Base-by-base conservation (phyloP, 208 protist species). In the Crithidia acanthocephali region DNA sequence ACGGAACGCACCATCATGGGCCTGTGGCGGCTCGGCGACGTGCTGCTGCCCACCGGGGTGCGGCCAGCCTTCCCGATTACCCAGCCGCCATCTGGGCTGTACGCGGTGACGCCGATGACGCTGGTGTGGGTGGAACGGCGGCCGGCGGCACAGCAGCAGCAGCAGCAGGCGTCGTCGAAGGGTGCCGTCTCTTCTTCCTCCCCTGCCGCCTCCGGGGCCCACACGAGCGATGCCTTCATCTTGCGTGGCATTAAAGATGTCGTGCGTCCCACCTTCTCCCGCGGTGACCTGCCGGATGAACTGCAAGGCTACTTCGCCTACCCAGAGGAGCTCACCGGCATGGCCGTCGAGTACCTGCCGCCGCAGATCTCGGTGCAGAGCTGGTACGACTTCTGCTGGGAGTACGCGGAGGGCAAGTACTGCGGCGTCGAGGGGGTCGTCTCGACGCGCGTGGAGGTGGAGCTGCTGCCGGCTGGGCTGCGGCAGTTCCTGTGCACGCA, bases 271-370 rank as follows among this genome's bases (percentile, higher is more conserved):
- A 84, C 74, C 55, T 96, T 96, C 64, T 55, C 80, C 25, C 91
- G 91, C 13, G 87, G 85, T 28, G 88, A 94, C 50, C 68, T 96
- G 32, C 91, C 91, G 11, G 80, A 85, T 20, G 76, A 90, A 60
- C 60, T 96, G 57, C 88, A 89, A 35, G 91, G 88, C 18, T 80
- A 93, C 48, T 96, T 96, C 53, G 91, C 88, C 20, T 96, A 90
- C 65, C 88, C 91, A 1, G 72, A 72, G 50, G 88, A 96, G 74
- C 76, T 93, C 11, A 80, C 83, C 18, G 87, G 84, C 7, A 77
- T 87, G 79, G 67, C 79, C 10, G 60, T 96, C 25, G 61, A 88
- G 52, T 87, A 91, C 45, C 70, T 90, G 0, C 22, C 65, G 28
- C 51, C 83, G 58, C 85, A 88, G 57, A 81, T 94, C 20, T 78